phyloP scores from a whole-genome alignment of 345 rosid genomes.

The Trapa bicornis region DNA sequence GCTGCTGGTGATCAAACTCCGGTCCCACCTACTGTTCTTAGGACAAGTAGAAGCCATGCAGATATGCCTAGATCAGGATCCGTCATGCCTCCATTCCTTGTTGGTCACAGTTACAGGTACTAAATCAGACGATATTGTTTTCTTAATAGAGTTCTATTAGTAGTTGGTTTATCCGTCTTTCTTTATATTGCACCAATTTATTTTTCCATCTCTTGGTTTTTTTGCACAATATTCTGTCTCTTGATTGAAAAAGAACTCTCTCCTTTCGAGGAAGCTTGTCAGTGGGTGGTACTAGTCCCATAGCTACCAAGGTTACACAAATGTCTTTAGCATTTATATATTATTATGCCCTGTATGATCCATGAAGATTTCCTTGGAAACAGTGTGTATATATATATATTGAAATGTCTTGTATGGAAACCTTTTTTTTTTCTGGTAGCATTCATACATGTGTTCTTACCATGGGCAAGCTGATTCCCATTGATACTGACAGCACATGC shows the following conservation, averaged over 20 bases:
- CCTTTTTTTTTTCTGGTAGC: neutral
- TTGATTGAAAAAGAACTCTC: neutral
- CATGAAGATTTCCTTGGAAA: neutral
- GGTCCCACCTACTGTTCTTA: slow-evolving; percentile 36
- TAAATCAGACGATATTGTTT: neutral
- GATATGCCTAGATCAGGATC: slow-evolving; percentile 66
- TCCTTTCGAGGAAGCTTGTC: neutral
- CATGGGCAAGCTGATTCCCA: neutral
- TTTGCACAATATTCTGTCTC: neutral
- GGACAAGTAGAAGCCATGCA: slow-evolving; percentile 47
- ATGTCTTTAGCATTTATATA: neutral
- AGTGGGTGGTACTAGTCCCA: neutral
- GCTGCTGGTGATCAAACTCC: slow-evolving; percentile 48
- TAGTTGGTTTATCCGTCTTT: neutral
- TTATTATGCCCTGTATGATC: too few relatives aligned
- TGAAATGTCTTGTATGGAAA: neutral
- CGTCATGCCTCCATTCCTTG: slow-evolving; percentile 57
- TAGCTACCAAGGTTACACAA: neutral
- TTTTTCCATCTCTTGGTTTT: too few relatives aligned
- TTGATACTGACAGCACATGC: neutral
- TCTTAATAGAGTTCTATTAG: neutral
- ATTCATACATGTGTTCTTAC: neutral
- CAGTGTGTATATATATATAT: too few relatives aligned
- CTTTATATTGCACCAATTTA: neutral
- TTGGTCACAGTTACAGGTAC: slow-evolving; percentile 42